Base-by-base conservation (phyloP, 495 filamentous ascomycete genomes). In the Penicillium waksmanii region DNA sequence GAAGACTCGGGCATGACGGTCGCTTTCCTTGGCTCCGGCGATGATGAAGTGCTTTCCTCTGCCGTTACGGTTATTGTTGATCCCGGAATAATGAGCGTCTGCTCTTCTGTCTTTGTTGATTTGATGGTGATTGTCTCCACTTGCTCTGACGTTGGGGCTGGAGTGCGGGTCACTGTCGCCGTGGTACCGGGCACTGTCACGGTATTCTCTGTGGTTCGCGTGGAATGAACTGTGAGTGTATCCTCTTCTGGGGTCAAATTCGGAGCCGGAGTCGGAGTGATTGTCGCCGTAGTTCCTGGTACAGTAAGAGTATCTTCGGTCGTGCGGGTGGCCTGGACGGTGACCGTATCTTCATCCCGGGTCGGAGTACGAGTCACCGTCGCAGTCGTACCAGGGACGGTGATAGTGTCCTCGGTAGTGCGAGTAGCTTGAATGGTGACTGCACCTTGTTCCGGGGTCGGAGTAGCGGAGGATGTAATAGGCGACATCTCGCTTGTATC, bases 21-120 rank as follows among this genome's bases (percentile, higher is more conserved):
- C n/a, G 46, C 46, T 27, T 23, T 9, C 15, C 31, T 23, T 23
- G 46, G 46, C 11, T 4, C 21, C 15, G 46, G 12, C 4, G 46
- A 48, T 23, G 46, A 48, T 19, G 46, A 48, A 12, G 15, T 53
- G 12, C 52, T 58, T 44, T 43, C 36, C 9, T 44, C 12, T 19
- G 44, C 21, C 4, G 58, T 58, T 11, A 61, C 57, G 1, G 62
- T 65, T 0, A 53, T 36, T 3, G 58, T 61, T 4, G 18, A 48
- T 19, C 55, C 57, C 2, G 62, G 52, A 3, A 49, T 52, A 11
- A 58, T 43, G 2, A 60, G 55, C n/a, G 62, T 62, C 12, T 59
- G 49, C 31, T 52, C 51, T 11, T 52, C 46, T 23, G 53, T 66
- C 11, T 49, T 53, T 34, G 57, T 61, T 1, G 58, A 38, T 0